A percentile compares a stretch with the other conserved stretches of the same genome.
phyloP scores from a whole-genome alignment of 1,284 basidiomycete genomes.

The Pascua sp. region DNA sequence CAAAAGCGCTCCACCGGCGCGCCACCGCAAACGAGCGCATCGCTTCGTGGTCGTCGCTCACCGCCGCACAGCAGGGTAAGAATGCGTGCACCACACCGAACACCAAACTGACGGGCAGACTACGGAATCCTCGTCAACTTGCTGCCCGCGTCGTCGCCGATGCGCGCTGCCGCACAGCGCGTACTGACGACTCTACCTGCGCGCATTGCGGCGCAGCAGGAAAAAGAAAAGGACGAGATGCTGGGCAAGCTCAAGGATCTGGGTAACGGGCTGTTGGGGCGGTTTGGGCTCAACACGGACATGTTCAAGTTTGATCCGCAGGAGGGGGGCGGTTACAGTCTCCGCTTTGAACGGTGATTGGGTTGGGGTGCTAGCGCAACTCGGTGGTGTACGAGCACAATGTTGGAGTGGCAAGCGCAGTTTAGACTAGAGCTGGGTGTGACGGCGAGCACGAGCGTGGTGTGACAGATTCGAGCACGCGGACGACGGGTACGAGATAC shows the following conservation, averaged over 20 bases:
- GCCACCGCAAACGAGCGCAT: slow-evolving; percentile 78
- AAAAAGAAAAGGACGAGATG: slow-evolving; percentile 89
- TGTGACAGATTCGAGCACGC: not conserved
- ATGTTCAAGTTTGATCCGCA: slow-evolving; percentile 94
- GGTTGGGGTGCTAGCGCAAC: slow-evolving; percentile 1
- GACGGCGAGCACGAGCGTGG: not conserved
- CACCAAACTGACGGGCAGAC: slow-evolving; percentile 55
- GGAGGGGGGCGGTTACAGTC: slow-evolving; percentile 86
- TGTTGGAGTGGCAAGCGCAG: too few species aligned
- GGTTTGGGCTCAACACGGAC: slow-evolving; percentile 81
- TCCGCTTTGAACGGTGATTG: slow-evolving; percentile 65
- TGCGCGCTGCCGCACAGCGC: slow-evolving; percentile 55
- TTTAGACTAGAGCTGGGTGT: not conserved
- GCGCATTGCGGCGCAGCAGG: slow-evolving; percentile 64
- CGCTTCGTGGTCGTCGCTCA: slow-evolving; percentile 74
- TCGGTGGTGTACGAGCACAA: not conserved
- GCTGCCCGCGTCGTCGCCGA: slow-evolving; percentile 59
- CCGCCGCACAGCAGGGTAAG: slow-evolving; percentile 77
- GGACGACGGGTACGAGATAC: not conserved
- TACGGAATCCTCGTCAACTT: slow-evolving; percentile 66
- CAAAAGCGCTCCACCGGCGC: slow-evolving; percentile 83
- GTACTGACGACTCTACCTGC: slow-evolving; percentile 61
- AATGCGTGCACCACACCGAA: slow-evolving; percentile 9
- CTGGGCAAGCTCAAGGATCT: slow-evolving; percentile 85
- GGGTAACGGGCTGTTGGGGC: slow-evolving; percentile 86